Conservation (phyloP, 1,139 yeast genomes). For the Zygosaccharomyces pseudobailii region DNA sequence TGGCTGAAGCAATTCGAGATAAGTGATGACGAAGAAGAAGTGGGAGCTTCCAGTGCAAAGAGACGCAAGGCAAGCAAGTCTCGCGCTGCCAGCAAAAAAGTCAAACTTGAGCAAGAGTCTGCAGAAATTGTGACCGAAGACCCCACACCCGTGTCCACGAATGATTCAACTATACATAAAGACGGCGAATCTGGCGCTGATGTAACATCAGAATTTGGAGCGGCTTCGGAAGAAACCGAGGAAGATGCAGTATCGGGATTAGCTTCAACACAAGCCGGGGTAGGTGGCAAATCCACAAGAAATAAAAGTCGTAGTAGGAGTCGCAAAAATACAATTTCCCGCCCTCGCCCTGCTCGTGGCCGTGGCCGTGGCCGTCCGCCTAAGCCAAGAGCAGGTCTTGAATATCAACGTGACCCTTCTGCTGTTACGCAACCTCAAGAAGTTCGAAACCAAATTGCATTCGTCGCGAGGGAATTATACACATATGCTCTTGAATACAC, state of each 20-base stretch:
- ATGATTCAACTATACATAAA: background rate
- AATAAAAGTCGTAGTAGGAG: conserved; percentile 29
- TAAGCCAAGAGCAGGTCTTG: conserved; percentile 29
- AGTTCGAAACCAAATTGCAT: conserved; percentile 39
- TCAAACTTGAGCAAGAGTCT: conserved; percentile 15
- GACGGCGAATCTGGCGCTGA: background rate
- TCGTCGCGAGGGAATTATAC: conserved; percentile 31
- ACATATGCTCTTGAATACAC: conserved; percentile 42
- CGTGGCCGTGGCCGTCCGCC: conserved; percentile 22
- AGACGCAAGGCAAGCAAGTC: conserved; percentile 20
- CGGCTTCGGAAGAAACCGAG: conserved; percentile 1
- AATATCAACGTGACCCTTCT: conserved; percentile 39
- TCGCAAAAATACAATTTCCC: conserved; percentile 6
- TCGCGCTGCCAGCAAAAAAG: conserved; percentile 19
- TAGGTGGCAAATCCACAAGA: conserved; percentile 13
- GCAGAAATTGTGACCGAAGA: conserved; percentile 8
- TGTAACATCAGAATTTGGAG: background rate
- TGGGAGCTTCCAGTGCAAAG: conserved; percentile 16
- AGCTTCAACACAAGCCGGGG: conserved; percentile 19
- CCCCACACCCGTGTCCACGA: conserved; percentile 9
- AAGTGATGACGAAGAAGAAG: conserved; percentile 31
- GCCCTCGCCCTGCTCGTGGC: conserved; percentile 16
- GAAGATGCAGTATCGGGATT: conserved; percentile 16
- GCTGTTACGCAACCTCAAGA: conserved; percentile 43
- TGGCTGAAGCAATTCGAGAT: conserved; percentile 62